A percentile compares a stretch with the other conserved stretches of the same genome.
Conservation (phyloP, 1,284 basidiomycete genomes). For the Volvariella surrecta region DNA sequence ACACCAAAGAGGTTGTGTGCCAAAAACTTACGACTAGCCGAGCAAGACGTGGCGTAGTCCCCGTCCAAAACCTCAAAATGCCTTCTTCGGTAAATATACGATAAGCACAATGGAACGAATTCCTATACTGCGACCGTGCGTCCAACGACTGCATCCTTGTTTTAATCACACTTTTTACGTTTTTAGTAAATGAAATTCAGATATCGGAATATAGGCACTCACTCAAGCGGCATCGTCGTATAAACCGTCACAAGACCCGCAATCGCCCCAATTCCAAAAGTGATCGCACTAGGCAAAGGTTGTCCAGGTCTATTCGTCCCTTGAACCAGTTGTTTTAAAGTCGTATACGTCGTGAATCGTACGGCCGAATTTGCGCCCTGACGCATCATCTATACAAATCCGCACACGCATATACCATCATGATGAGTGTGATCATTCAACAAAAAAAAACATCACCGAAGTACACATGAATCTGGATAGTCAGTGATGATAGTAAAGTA, state of each 20-base stretch:
- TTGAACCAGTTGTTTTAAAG: slow-evolving; percentile 88
- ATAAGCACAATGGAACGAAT: slow-evolving; percentile 92
- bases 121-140: slow-evolving; percentile 79
- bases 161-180: slow-evolving; percentile 97
- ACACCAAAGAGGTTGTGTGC: neutral
- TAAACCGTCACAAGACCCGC: slow-evolving; percentile 96
- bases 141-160: slow-evolving; percentile 95
- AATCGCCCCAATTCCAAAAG: slow-evolving; percentile 90
- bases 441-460: too few relatives aligned
- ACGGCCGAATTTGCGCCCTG: slow-evolving; percentile 97
- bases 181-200: too few relatives aligned
- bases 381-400: slow-evolving; percentile 95
- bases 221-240: slow-evolving; percentile 92
- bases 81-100: slow-evolving; percentile 90
- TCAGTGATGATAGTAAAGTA: slow-evolving; percentile 5
- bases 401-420: too few relatives aligned
- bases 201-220: too few relatives aligned
- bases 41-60: slow-evolving; percentile 83
- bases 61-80: slow-evolving; percentile 86
- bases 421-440: too few relatives aligned
- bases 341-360: slow-evolving; percentile 93
- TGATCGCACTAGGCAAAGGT: slow-evolving; percentile 79
- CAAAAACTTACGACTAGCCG: slow-evolving; percentile 68
- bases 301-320: slow-evolving; percentile 80
- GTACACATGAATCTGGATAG: slow-evolving; percentile 1